Base-by-base conservation (phyloP, 345 rosid genomes). In the Linum usitatissimum region DNA sequence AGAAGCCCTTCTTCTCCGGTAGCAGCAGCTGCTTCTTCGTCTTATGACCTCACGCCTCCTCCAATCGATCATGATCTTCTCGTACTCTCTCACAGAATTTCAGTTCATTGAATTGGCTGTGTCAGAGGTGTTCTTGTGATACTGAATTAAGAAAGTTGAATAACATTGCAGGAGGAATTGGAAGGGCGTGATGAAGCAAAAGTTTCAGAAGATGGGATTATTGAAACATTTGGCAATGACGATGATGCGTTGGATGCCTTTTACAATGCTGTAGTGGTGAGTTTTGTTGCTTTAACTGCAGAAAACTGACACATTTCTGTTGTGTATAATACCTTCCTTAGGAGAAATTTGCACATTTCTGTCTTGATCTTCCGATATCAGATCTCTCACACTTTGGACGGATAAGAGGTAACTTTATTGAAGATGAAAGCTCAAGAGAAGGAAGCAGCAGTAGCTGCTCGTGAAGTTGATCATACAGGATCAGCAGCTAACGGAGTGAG, bases 301-400 rank as follows among this genome's bases (percentile, higher is more conserved):
- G 13, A 21, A 30, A 57, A 53, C 60, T n/a, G 18, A 63, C 55
- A 61, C 10, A 18, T 28, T 58, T 65, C 12, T 3, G 28, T 2
- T 23, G 1, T 23, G 2, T 23, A 23, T 23, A 23, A 23, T 2
- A 34, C 38, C 38, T 34, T 34, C 8, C 38, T 34, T 34, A 34
- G 51, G 17, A 45, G 15, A 23, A 30, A 57, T 59, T 64, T 14
- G 59, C 49, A 61, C 12, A 19, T 30, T 59, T 66, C 13, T 4
- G 38, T 9, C 61, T 18, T 68, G 34, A 66, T 73, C 80, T 53
- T 63, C 68, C 88, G 97, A 86, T 84, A 63, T 77, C 70, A 64
- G 86, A 91, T 63, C 84, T 86, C 64, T 91, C 97, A 39, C 91
- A 84, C 78, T 91, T 80, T 73, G 97, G 97, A 53, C 80, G 94